These are phyloP conservation scores for Trifolium pratense DNA, from an alignment of 306 rosid species.

Conservation along the genomic window DNA sequence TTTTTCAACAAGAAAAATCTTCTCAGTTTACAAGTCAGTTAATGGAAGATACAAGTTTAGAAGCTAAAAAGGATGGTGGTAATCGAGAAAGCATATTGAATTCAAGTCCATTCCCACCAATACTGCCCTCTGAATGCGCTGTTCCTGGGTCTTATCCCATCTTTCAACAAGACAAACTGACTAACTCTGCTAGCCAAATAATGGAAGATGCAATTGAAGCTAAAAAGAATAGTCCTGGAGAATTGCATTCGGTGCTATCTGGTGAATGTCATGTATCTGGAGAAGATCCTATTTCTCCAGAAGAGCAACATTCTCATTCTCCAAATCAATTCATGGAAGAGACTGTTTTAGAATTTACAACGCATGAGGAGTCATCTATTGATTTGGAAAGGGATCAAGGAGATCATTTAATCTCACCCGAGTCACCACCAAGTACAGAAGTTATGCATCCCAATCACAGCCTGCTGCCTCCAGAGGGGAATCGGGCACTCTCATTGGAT, in stretches of 20 bases:
- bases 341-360: slow-evolving; percentile 46
- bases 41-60: slow-evolving; percentile 47
- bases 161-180: slow-evolving; percentile 26
- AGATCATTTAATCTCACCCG: slow-evolving; percentile 43
- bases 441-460: slow-evolving; percentile 51
- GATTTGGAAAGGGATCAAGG: slow-evolving; percentile 48
- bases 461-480: slow-evolving; percentile 49
- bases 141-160: slow-evolving; percentile 39
- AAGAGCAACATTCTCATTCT: slow-evolving; percentile 40
- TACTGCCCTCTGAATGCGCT: slow-evolving; percentile 40
- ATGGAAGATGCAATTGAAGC: slow-evolving; percentile 51
- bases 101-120: slow-evolving; percentile 49
- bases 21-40: slow-evolving; percentile 46
- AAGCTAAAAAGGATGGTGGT: slow-evolving; percentile 41
- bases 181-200: slow-evolving; percentile 45
- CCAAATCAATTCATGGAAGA: slow-evolving; percentile 46
- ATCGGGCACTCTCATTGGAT: slow-evolving; percentile 49
- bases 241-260: slow-evolving; percentile 33
- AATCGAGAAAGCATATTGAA: slow-evolving; percentile 36
- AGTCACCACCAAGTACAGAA: slow-evolving; percentile 45
- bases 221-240: slow-evolving; percentile 39
- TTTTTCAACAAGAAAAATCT: slow-evolving; percentile 29
- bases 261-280: slow-evolving; percentile 39
- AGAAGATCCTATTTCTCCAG: slow-evolving; percentile 43
- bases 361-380: slow-evolving; percentile 43